These are phyloP conservation scores for Lachnellula arida DNA, from an alignment of 2,329 filamentous ascomycete species.

Conservation along the genomic window DNA sequence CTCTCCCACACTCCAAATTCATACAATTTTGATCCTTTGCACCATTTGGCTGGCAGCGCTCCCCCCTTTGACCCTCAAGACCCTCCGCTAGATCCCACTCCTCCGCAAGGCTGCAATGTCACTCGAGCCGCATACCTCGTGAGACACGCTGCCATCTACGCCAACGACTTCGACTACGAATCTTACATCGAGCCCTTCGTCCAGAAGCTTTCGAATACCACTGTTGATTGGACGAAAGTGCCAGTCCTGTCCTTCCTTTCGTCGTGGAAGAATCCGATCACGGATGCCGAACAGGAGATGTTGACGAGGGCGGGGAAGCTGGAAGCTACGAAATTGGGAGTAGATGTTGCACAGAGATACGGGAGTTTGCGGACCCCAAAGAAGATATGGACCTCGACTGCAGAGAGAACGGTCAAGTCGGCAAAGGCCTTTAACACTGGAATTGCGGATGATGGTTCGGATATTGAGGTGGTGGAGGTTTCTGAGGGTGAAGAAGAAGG, in stretches of 20 bases:
- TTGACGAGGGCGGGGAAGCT: conserved; percentile 24
- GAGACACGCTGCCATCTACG: conserved; percentile 47
- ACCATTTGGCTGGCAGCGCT: conserved; percentile 46
- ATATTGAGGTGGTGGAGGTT: conserved; percentile 41
- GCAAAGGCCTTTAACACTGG: conserved; percentile 45
- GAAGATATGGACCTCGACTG: conserved; percentile 48
- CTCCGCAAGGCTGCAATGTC: conserved; percentile 47
- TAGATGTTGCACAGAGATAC: conserved; percentile 27
- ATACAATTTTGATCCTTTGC: conserved; percentile 42
- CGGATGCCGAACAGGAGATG: conserved; percentile 25
- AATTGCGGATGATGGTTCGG: conserved; percentile 38
- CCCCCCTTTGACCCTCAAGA: conserved; percentile 46
- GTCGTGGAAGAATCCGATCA: conserved; percentile 26
- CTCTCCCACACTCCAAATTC: conserved; percentile 15
- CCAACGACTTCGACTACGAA: conserved; percentile 49
- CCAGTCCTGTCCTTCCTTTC: conserved; percentile 25
- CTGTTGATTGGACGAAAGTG: conserved; percentile 40
- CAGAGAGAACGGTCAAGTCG: conserved; percentile 46
- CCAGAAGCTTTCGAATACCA: conserved; percentile 45
- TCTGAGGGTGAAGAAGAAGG: conserved; percentile 43
- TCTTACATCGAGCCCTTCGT: conserved; percentile 46
- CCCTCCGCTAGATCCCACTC: conserved; percentile 41
- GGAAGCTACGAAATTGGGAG: conserved; percentile 26
- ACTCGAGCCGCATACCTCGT: conserved; percentile 45
- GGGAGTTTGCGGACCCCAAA: conserved; percentile 39